Conservation (phyloP, 192 early-diverging fungal species). For the Coemansia sp. region DNA sequence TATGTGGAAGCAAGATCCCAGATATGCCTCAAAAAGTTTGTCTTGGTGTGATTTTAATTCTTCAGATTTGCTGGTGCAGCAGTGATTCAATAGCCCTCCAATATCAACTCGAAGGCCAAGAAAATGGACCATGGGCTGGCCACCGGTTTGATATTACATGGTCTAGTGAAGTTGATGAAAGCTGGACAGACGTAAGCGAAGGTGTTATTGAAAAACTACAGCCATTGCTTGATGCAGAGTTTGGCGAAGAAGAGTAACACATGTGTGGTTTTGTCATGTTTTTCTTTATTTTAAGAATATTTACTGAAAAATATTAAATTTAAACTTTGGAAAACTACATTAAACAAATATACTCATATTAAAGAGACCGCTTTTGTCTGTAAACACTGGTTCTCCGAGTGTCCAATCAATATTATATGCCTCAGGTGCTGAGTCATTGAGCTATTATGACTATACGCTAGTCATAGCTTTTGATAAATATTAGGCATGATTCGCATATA, state of each 20-base stretch:
- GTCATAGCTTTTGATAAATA: too few species aligned
- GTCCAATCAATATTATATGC: too few species aligned
- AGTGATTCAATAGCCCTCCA: not conserved
- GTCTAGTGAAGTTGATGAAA: not conserved
- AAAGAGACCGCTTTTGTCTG: not conserved
- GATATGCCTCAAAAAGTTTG: too few species aligned
- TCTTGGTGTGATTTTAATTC: too few species aligned
- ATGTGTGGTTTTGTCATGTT: too few species aligned
- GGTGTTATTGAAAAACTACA: not conserved
- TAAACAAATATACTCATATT: not conserved
- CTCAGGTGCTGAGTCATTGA: too few species aligned
- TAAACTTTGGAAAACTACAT: too few species aligned
- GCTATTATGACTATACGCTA: too few species aligned
- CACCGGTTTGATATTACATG: not conserved
- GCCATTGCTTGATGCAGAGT: not conserved
- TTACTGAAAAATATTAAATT: too few species aligned
- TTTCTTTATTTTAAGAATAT: too few species aligned
- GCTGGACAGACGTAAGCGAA: not conserved
- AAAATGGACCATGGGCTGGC: slow-evolving; percentile 2
- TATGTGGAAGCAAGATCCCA: not conserved
- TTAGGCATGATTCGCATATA: too few species aligned
- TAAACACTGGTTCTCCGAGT: not conserved
- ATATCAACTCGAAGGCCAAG: not conserved
- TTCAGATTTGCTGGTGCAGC: not conserved
- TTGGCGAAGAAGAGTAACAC: not conserved